Evolutionary conservation across 2,329 filamentous ascomycete genomes (phyloP).

Genomic region (Paracamarosporium sp.): DNA sequence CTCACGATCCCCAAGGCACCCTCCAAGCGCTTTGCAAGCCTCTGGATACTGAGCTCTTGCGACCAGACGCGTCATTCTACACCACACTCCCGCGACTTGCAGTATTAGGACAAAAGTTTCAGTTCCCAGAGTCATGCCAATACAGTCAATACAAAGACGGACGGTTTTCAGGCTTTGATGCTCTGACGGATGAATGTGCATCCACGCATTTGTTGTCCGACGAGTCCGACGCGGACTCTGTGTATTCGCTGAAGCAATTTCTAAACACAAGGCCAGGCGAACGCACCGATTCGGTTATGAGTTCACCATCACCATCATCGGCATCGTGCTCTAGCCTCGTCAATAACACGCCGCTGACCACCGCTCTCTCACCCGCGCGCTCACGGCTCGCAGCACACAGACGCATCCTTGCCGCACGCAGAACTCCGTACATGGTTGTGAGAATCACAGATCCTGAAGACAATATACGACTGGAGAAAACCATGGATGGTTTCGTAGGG

Average conservation of each 20-base stretch:
- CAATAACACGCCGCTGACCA: conserved; percentile 16
- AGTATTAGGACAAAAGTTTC: background rate
- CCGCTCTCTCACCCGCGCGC: conserved; percentile 52
- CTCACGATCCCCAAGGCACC: conserved; percentile 71
- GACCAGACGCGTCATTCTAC: conserved; percentile 36
- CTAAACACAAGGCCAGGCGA: conserved; percentile 5
- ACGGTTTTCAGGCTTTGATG: background rate
- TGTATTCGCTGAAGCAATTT: conserved; percentile 6
- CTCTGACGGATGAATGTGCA: background rate
- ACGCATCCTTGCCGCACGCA: conserved; percentile 66
- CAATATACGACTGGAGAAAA: conserved; percentile 58
- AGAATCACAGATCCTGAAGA: conserved; percentile 61
- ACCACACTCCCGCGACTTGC: conserved; percentile 11
- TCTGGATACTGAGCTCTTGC: conserved; percentile 60
- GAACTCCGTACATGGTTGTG: conserved; percentile 63
- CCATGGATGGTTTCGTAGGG: conserved; percentile 69
- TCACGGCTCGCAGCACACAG: conserved; percentile 71
- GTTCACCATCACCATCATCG: conserved; percentile 12
- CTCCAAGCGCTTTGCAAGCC: conserved; percentile 75
- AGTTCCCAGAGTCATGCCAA: background rate
- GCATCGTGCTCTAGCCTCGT: conserved; percentile 4
- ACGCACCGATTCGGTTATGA: conserved; percentile 31
- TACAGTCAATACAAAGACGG: conserved; percentile 2
- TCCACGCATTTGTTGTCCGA: background rate
- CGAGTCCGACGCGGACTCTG: background rate